These are phyloP conservation scores for Eucalyptus pumila DNA, from an alignment of 345 rosid species.

Conservation along the genomic window DNA sequence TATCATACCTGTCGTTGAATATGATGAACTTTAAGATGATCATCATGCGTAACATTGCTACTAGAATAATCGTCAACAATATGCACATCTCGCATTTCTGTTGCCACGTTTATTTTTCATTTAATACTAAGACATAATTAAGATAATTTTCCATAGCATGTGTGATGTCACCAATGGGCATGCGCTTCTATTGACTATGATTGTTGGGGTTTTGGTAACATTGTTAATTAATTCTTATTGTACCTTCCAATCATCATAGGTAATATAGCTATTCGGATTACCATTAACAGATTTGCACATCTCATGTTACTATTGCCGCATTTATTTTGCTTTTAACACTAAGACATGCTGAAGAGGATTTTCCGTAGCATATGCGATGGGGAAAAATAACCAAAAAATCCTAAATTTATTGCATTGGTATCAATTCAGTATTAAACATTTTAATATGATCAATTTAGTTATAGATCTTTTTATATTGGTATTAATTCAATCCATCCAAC, in stretches of 20 bases:
- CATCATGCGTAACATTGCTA: not conserved
- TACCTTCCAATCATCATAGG: not conserved
- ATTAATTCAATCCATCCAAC: accelerated
- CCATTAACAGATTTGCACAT: no score
- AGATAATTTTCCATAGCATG: not conserved
- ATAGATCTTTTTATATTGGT: no score
- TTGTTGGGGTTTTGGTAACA: not conserved
- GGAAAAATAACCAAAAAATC: not conserved
- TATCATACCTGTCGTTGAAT: not conserved
- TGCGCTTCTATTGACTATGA: not conserved
- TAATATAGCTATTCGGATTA: not conserved
- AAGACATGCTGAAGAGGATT: not conserved
- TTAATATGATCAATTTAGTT: no score
- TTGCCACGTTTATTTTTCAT: not conserved
- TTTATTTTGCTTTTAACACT: not conserved
- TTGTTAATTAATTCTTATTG: not conserved
- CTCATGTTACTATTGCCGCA: not conserved
- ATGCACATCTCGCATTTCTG: not conserved
- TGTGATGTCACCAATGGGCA: not conserved
- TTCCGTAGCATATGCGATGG: not conserved
- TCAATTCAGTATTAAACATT: accelerated
- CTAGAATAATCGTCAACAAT: not conserved
- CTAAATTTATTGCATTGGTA: not conserved
- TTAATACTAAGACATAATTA: not conserved
- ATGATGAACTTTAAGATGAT: not conserved